phyloP scores from a whole-genome alignment of 2,329 filamentous ascomycete genomes.

The Ilyonectria sp. region DNA sequence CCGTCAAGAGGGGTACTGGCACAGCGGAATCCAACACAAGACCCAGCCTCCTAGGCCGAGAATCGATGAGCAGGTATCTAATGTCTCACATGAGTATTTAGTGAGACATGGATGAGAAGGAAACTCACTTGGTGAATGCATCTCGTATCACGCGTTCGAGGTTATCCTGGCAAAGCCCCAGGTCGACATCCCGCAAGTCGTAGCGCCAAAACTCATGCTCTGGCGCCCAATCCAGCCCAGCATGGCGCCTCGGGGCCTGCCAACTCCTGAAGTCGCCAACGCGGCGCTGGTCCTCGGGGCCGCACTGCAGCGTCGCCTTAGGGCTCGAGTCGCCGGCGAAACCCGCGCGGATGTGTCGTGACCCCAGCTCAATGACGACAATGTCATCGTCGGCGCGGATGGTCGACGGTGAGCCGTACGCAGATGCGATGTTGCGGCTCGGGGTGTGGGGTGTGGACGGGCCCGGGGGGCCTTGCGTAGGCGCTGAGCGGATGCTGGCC shows the following conservation, averaged over 20 bases:
- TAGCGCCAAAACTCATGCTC: conserved; percentile 84
- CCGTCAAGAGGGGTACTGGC: conserved; percentile 83
- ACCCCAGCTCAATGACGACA: conserved; percentile 86
- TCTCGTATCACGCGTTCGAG: conserved; percentile 87
- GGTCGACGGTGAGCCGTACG: conserved; percentile 72
- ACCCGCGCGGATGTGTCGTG: conserved; percentile 83
- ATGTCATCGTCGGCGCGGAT: conserved; percentile 86
- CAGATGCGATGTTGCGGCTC: conserved; percentile 66
- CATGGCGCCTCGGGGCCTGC: conserved; percentile 65
- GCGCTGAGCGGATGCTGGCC: conserved; percentile 68
- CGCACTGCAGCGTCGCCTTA: conserved; percentile 79
- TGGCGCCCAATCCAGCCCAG: conserved; percentile 71
- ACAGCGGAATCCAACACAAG: conserved; percentile 84
- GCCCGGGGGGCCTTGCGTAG: conserved; percentile 51
- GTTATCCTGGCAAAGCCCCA: conserved; percentile 88
- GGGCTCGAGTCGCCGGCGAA: conserved; percentile 88
- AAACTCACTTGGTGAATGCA: conserved; percentile 82
- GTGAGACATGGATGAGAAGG: not conserved
- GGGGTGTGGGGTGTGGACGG: conserved; percentile 74
- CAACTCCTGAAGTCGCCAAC: conserved; percentile 86
- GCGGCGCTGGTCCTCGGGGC: conserved; percentile 82
- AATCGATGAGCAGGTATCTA: conserved; percentile 79
- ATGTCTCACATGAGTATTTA: conserved; percentile 31
- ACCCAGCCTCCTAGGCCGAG: conserved; percentile 80
- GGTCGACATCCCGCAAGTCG: conserved; percentile 80